Base-by-base conservation (phyloP, 805 yeast species). In the Yarrowia sp. region DNA sequence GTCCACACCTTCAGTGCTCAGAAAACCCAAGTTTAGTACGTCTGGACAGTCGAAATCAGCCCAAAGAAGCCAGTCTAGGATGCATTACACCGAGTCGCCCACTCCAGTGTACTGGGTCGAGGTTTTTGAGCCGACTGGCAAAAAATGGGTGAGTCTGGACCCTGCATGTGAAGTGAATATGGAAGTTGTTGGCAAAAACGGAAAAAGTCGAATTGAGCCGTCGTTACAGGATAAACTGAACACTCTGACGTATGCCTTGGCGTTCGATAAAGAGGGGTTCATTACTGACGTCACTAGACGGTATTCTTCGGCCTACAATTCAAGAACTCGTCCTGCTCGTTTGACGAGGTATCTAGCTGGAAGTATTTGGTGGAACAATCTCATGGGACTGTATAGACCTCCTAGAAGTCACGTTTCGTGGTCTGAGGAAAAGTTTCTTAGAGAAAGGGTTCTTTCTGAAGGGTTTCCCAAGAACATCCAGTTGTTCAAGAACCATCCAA, bases 71-170 rank as follows among this genome's bases (percentile, higher is more conserved):
- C 67, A 63, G 26, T 11, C 46, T 1, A 38, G 67, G 19, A 49
- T 48, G 56, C 56, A 63, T 19, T 67, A 52, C 38, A 11, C 52
- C 2, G 68, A 65, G 11, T 70, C 77, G 59, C 74, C 75, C 9
- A 89, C 81, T 74, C 98, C 98, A 0, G 83, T 92, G 0, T 92
- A 89, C 75, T 95, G 99, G 99, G 87, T 87, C 26, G 99, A 95
- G 76, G 97, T 90, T 0, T 94, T 97, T 97, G 93, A 94, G 75
- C 84, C 84, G 64, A 85, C 83, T 69, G 79, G 86, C 5, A 83
- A 86, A 70, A 85, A 82, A 63, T 94, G 97, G 96, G 83, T 92
- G n/a, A 86, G 96, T 1, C 82, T 92, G 1, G 99, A 95, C 74
- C 95, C 98, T 0, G 80, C 88, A 0, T 87, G 88, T 38, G 83